Evolutionary conservation across 2,329 filamentous ascomycete genomes (phyloP).

Genomic region (Aspergillus quadrilineatus): DNA sequence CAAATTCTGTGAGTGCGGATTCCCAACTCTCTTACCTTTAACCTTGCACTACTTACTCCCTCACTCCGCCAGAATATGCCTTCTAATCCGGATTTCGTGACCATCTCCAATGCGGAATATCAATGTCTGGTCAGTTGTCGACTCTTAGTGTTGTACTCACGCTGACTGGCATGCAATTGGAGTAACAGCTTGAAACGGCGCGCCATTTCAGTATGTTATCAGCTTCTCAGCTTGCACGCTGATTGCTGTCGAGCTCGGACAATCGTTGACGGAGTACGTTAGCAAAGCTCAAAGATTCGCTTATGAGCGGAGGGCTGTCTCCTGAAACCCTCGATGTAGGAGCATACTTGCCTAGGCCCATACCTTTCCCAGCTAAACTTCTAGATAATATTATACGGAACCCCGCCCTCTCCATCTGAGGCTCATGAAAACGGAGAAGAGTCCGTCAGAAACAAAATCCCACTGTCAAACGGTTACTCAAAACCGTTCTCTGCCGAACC

Average conservation of each 20-base stretch:
- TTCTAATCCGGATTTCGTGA: constrained; percentile 46
- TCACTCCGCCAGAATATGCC: constrained; percentile 34
- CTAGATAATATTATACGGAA: constrained; percentile 25
- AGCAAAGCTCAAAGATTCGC: constrained; percentile 50
- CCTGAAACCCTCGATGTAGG: constrained; percentile 50
- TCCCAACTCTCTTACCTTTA: background rate
- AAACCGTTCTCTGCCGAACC: background rate
- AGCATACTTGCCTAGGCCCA: constrained; percentile 4
- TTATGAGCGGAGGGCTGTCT: constrained; percentile 53
- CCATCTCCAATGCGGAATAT: constrained; percentile 62
- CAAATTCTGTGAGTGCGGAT: constrained; percentile 14
- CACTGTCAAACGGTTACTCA: background rate
- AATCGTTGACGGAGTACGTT: constrained; percentile 8
- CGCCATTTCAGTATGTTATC: constrained; percentile 17
- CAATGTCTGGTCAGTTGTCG: constrained; percentile 52
- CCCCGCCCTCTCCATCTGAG: background rate
- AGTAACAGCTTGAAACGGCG: constrained; percentile 19
- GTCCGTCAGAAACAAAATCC: background rate
- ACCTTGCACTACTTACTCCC: constrained; percentile 1
- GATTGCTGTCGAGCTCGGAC: background rate
- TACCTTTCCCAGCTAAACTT: constrained; percentile 16
- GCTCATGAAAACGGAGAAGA: background rate
- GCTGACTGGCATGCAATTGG: background rate
- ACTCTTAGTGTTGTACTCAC: background rate
- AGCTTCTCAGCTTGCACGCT: background rate